Conservation (phyloP, 2,329 filamentous ascomycete species). For the Aspergillus clavatus region DNA sequence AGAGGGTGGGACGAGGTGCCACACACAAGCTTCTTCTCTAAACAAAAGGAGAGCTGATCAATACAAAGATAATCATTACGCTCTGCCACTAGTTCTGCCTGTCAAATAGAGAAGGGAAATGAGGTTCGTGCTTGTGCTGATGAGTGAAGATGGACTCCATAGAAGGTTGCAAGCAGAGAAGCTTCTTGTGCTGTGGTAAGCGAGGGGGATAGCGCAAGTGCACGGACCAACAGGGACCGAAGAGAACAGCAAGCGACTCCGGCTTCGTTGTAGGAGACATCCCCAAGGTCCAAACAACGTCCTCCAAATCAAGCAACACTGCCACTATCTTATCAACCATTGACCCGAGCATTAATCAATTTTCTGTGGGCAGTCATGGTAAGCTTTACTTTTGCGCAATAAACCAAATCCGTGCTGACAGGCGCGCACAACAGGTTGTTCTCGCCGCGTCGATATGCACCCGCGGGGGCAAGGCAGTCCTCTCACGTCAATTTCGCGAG, state of each 20-base stretch:
- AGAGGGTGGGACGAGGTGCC: conserved; percentile 3
- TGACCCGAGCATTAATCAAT: not conserved
- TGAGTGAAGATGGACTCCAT: not conserved
- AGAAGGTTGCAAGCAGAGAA: conserved; percentile 11
- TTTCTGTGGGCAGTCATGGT: conserved; percentile 24
- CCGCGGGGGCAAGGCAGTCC: conserved; percentile 93
- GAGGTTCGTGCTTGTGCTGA: not conserved
- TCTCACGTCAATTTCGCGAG: conserved; percentile 95
- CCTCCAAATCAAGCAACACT: conserved; percentile 11
- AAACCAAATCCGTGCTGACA: conserved; percentile 11
- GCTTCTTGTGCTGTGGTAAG: conserved; percentile 31
- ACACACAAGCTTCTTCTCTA: not conserved
- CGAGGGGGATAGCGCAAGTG: conserved; percentile 32
- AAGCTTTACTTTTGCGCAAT: conserved; percentile 4
- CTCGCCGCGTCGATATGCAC: conserved; percentile 99
- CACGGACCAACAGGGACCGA: conserved; percentile 31
- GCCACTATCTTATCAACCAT: conserved; percentile 1
- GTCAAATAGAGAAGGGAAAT: conserved; percentile 8
- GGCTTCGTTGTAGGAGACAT: conserved; percentile 11
- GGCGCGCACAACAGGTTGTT: conserved; percentile 65
- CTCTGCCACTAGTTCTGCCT: too few relatives aligned
- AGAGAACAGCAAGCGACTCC: conserved; percentile 40
- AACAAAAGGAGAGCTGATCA: not conserved
- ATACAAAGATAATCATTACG: not conserved
- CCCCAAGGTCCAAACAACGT: not conserved